Conservation (phyloP, 1,284 basidiomycete species). For the Fistulina hepatica region DNA sequence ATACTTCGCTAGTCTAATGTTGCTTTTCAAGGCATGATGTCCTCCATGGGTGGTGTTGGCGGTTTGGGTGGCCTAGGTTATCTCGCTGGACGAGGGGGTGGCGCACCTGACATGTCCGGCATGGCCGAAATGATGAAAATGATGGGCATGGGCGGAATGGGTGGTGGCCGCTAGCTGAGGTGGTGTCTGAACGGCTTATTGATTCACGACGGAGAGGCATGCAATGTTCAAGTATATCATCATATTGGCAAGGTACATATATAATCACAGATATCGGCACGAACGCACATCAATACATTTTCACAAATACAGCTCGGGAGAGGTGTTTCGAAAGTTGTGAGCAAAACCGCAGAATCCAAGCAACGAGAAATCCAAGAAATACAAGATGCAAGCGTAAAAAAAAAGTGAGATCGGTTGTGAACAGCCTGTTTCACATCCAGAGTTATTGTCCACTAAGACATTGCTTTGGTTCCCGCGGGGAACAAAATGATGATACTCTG, state of each 20-base stretch:
- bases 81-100: slow-evolving; percentile 47
- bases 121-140: slow-evolving; percentile 74
- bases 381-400: no score
- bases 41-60: slow-evolving; percentile 67
- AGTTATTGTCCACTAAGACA: no score
- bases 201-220: not conserved
- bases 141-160: slow-evolving; percentile 62
- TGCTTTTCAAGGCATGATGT: slow-evolving; percentile 58
- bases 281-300: no score
- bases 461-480: no score
- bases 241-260: not conserved
- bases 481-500: no score
- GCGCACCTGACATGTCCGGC: slow-evolving; percentile 48
- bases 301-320: no score
- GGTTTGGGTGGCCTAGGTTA: slow-evolving; percentile 40
- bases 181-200: not conserved
- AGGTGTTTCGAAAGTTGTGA: no score
- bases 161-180: slow-evolving; percentile 15
- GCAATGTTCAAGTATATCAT: not conserved
- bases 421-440: no score
- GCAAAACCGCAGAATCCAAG: no score
- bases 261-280: no score
- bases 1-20: slow-evolving; percentile 5
- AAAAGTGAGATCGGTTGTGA: no score
- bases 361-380: no score